These are phyloP conservation scores for Fusarium devonianum DNA, from an alignment of 2,329 filamentous ascomycete genomes.

Conservation along the genomic window DNA sequence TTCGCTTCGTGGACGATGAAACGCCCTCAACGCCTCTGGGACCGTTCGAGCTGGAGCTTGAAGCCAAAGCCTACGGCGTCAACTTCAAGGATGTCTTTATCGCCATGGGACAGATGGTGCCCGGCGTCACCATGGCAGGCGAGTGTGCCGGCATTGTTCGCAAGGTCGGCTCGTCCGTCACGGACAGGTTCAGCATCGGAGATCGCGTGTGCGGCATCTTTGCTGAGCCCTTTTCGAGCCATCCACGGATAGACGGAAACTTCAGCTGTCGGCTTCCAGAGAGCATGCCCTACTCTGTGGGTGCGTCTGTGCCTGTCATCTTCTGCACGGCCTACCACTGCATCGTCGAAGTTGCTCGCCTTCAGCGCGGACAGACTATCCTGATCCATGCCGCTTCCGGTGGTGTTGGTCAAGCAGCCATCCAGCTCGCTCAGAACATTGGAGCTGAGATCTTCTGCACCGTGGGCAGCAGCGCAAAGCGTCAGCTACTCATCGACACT, in stretches of 20 bases:
- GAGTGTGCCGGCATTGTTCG: conserved; percentile 46
- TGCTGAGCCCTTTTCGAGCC: conserved; percentile 25
- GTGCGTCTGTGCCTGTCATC: conserved; percentile 35
- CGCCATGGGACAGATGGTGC: conserved; percentile 44
- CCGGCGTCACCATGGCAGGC: conserved; percentile 41
- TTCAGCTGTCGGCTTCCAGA: conserved; percentile 27
- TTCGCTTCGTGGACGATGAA: conserved; percentile 22
- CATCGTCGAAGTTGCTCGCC: conserved; percentile 33
- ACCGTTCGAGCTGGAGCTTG: conserved; percentile 6
- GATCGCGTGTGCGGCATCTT: conserved; percentile 37
- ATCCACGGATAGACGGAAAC: conserved; percentile 17
- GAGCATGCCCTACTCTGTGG: conserved; percentile 39
- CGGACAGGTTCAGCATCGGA: conserved; percentile 39
- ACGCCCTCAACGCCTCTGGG: conserved; percentile 6
- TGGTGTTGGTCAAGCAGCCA: conserved; percentile 44
- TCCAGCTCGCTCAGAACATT: conserved; percentile 39
- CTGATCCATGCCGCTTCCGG: conserved; percentile 47
- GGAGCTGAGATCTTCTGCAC: conserved; percentile 46
- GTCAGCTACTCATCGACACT: conserved; percentile 41
- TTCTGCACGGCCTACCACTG: conserved; percentile 33
- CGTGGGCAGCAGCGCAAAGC: conserved; percentile 45
- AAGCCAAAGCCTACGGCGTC: conserved; percentile 31
- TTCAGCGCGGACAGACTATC: conserved; percentile 46
- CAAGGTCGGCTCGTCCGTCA: conserved; percentile 41
- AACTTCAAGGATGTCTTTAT: conserved; percentile 50